Evolutionary conservation across 768 basidiomycete species (phyloP).

Genomic region (Lactarius akahatsu): DNA sequence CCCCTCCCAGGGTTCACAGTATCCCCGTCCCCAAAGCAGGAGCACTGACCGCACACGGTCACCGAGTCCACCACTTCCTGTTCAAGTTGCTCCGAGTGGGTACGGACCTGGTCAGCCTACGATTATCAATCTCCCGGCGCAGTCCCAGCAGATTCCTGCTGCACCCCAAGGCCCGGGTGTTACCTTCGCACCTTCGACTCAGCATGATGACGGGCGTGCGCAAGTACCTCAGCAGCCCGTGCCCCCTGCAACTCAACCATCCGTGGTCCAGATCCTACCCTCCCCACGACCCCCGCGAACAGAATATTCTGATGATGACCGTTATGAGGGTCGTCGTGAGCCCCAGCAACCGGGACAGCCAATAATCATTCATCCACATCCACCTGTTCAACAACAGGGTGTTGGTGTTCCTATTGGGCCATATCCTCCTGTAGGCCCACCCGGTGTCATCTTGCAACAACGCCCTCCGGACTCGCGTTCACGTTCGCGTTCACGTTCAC

Average conservation of each 20-base stretch:
- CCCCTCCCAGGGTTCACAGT: conserved; percentile 5
- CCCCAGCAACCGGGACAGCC: conserved; percentile 6
- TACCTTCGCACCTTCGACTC: conserved; percentile 5
- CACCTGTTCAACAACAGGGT: not conserved
- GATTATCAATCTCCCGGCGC: conserved; percentile 17
- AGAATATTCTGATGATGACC: not conserved
- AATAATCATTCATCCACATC: conserved; percentile 19
- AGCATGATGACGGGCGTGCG: not conserved
- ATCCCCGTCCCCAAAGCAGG: conserved; percentile 4
- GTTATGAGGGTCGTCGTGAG: not conserved
- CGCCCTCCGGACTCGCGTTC: not conserved
- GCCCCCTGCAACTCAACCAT: not conserved
- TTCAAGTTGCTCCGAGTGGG: not conserved
- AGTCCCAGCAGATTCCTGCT: not conserved
- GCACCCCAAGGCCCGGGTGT: not conserved
- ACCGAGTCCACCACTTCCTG: not conserved
- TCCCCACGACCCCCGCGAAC: not conserved
- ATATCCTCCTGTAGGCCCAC: not conserved
- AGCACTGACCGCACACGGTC: not conserved
- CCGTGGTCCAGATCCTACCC: not conserved
- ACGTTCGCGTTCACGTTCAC: too few species aligned
- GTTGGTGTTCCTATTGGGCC: not conserved
- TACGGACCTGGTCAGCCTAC: conserved; percentile 5
- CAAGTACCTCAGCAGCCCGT: not conserved
- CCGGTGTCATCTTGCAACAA: not conserved